These are phyloP conservation scores for Cryomyces minteri DNA, from an alignment of 495 filamentous ascomycete genomes.

Conservation along the genomic window DNA sequence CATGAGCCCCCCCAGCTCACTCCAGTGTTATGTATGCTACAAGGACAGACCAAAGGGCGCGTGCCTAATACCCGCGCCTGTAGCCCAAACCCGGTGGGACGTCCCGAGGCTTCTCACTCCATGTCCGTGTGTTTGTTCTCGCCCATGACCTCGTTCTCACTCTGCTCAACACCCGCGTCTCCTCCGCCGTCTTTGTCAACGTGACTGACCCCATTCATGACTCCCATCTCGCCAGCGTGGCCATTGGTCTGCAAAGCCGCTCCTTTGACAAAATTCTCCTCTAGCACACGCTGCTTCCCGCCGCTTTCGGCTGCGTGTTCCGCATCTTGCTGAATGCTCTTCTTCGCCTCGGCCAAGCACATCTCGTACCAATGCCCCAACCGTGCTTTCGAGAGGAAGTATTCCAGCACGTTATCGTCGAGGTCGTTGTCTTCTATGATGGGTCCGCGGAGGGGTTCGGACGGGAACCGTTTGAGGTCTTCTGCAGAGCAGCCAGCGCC, in stretches of 20 bases:
- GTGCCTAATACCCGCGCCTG: no score
- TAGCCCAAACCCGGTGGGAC: no score
- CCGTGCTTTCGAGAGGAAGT: constrained; percentile 9
- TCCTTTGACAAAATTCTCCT: background rate
- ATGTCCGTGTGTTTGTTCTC: background rate
- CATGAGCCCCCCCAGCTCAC: no score
- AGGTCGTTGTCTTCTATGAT: constrained; percentile 16
- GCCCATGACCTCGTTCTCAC: background rate
- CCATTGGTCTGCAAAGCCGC: background rate
- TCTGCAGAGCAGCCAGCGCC: constrained; percentile 14
- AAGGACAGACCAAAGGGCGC: no score
- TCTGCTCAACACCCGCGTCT: background rate
- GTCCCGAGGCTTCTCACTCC: no score
- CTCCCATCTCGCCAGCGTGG: background rate
- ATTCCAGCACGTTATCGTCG: constrained; percentile 17
- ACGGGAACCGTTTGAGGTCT: constrained; percentile 10
- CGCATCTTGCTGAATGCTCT: background rate
- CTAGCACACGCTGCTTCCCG: background rate
- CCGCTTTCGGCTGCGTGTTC: background rate
- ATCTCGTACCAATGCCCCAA: constrained; percentile 19
- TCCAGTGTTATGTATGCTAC: no score
- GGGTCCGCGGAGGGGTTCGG: constrained; percentile 12
- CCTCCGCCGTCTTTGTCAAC: background rate
- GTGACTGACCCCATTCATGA: background rate
- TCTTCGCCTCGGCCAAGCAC: background rate